These are phyloP conservation scores for Globisporangium solare DNA, from an alignment of 352 stramenopile genomes.

Conservation along the genomic window DNA sequence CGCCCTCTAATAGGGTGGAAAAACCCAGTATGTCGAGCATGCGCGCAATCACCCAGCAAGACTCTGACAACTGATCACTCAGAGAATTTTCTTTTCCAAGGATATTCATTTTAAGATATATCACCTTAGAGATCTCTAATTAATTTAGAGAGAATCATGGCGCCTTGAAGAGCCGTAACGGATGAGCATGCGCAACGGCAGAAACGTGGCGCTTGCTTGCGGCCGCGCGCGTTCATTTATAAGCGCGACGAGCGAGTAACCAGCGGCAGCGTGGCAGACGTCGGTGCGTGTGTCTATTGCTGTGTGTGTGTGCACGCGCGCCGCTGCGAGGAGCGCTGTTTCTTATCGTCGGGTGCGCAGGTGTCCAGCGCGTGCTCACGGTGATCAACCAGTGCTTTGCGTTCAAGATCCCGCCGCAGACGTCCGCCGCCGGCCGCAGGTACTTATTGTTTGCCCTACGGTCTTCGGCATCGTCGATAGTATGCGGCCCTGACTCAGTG, in stretches of 20 bases:
- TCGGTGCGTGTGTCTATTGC: neutral
- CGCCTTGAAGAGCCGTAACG: neutral
- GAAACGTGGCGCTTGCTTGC: neutral
- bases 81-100: neutral
- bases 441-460: slow-evolving; percentile 10
- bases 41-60: neutral
- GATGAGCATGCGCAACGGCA: neutral
- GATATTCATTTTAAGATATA: neutral
- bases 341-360: slow-evolving; percentile 10
- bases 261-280: slow-evolving; percentile 3
- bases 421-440: slow-evolving; percentile 52
- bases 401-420: slow-evolving; percentile 64
- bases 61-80: neutral
- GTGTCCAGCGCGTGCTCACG: slow-evolving; percentile 50
- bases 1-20: neutral
- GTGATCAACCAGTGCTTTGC: slow-evolving; percentile 71
- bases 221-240: neutral
- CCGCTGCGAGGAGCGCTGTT: neutral
- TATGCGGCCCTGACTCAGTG: neutral
- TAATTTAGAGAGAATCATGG: neutral
- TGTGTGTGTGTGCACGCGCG: neutral
- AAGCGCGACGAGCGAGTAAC: neutral
- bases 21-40: neutral
- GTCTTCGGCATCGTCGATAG: neutral
- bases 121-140: neutral